phyloP scores from a whole-genome alignment of 176 grass and related monocot genomes.

The Saccharum officinarum region DNA sequence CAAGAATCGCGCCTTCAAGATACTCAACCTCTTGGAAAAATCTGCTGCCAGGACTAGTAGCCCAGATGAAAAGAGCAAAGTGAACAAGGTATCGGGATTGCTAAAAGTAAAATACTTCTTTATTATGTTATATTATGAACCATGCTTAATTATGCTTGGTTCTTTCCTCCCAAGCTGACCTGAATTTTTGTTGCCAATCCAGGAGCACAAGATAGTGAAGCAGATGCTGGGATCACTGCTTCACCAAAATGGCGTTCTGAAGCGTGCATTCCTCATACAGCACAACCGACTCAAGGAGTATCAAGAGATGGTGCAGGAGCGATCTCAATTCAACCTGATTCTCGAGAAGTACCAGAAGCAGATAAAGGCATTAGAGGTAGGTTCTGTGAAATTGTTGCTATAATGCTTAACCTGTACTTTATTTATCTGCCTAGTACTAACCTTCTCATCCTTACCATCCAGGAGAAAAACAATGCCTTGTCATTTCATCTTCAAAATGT shows the following conservation, averaged over 20 bases:
- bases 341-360: conserved; percentile 36
- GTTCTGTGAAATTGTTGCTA: not conserved
- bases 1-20: conserved; percentile 47
- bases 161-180: not conserved
- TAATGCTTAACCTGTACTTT: not conserved
- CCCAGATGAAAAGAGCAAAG: conserved; percentile 17
- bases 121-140: not conserved
- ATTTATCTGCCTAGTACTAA: not conserved
- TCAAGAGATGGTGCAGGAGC: conserved; percentile 46
- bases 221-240: conserved; percentile 52
- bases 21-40: conserved; percentile 56
- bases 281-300: conserved; percentile 53
- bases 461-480: conserved; percentile 43
- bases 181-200: not conserved
- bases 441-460: not conserved
- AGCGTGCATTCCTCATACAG: conserved; percentile 51
- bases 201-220: conserved; percentile 59
- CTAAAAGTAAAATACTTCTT: not conserved
- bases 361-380: conserved; percentile 46
- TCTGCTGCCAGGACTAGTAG: not conserved
- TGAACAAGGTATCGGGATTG: conserved; percentile 41
- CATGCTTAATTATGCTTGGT: not conserved
- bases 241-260: conserved; percentile 58
- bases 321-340: conserved; percentile 30
- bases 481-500: conserved; percentile 33